Conservation (phyloP, 768 basidiomycete genomes). For the Kockovaella imperatae region DNA sequence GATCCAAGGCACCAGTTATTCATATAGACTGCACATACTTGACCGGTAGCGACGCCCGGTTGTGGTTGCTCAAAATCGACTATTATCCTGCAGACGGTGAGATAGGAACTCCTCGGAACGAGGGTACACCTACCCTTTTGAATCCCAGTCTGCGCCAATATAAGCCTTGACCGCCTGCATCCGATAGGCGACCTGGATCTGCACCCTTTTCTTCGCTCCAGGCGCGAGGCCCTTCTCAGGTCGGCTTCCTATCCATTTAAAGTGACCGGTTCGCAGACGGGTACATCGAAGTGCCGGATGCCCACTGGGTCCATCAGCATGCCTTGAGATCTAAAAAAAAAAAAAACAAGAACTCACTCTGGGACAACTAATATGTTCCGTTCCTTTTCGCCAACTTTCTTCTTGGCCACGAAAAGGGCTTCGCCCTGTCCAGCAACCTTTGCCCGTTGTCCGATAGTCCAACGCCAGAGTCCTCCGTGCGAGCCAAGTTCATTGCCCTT, state of each 20-base stretch:
- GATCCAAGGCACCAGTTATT: constrained; percentile 76
- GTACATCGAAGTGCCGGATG: constrained; percentile 52
- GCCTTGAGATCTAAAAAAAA: not conserved
- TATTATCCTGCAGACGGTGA: constrained; percentile 22
- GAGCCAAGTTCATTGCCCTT: constrained; percentile 54
- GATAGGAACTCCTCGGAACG: not conserved
- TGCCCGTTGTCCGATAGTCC: constrained; percentile 76
- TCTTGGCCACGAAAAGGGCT: constrained; percentile 65
- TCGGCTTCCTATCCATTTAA: constrained; percentile 62
- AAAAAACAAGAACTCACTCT: constrained; percentile 49
- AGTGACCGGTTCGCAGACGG: constrained; percentile 36
- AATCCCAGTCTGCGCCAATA: constrained; percentile 47
- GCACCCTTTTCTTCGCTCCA: constrained; percentile 50
- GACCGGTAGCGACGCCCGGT: constrained; percentile 67
- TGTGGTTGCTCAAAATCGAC: constrained; percentile 57
- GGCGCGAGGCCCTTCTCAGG: constrained; percentile 48
- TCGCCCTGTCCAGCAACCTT: constrained; percentile 56
- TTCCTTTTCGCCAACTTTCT: constrained; percentile 52
- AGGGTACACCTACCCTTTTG: constrained; percentile 17
- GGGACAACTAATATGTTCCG: constrained; percentile 69
- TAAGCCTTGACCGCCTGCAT: constrained; percentile 52
- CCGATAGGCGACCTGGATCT: constrained; percentile 63
- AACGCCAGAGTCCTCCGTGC: constrained; percentile 74
- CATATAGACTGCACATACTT: constrained; percentile 67
- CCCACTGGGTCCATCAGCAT: constrained; percentile 48